Evolutionary conservation across 352 stramenopile species (phyloP).

Genomic region (Globisporangium apiculatum): DNA sequence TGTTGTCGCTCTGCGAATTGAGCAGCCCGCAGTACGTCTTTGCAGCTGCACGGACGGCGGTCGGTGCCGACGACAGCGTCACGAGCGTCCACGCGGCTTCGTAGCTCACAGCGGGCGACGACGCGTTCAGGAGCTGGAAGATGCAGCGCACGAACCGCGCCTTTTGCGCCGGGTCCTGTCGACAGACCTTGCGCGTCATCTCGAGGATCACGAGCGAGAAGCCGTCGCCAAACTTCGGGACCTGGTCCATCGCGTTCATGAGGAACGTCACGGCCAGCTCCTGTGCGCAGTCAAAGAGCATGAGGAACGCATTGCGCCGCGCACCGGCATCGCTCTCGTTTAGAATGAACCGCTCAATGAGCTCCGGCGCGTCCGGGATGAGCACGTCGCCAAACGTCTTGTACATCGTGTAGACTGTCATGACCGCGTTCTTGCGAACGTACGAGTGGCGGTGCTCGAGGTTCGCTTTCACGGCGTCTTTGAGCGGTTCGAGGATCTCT

Average conservation of each 20-base stretch:
- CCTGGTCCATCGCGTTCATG: conserved; percentile 95
- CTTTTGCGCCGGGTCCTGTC: conserved; percentile 97
- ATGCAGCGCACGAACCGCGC: conserved; percentile 98
- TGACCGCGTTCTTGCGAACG: conserved; percentile 98
- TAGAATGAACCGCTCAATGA: conserved; percentile 94
- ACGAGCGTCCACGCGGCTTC: conserved; percentile 99
- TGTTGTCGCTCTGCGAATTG: conserved; percentile 99
- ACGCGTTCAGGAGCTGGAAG: conserved; percentile 95
- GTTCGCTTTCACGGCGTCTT: conserved; percentile 93
- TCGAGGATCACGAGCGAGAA: conserved; percentile 99
- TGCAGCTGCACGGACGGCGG: conserved; percentile 94
- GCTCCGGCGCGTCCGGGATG: conserved; percentile 96
- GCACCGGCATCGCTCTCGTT: conserved; percentile 93
- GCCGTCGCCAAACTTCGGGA: conserved; percentile 93
- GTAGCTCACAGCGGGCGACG: conserved; percentile 92
- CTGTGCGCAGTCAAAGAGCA: conserved; percentile 99
- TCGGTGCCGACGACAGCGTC: conserved; percentile 96
- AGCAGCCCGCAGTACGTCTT: conserved; percentile 97
- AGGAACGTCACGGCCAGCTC: conserved; percentile 97
- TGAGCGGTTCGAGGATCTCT: conserved; percentile 90
- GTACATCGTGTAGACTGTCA: conserved; percentile 98
- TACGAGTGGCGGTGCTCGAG: conserved; percentile 98
- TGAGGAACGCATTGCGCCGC: conserved; percentile 98
- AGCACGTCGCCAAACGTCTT: conserved; percentile 92
- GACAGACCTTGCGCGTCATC: conserved; percentile 97